Base-by-base conservation (phyloP, 371 early-diverging fungal genomes). In the Apophysomyces elegans region DNA sequence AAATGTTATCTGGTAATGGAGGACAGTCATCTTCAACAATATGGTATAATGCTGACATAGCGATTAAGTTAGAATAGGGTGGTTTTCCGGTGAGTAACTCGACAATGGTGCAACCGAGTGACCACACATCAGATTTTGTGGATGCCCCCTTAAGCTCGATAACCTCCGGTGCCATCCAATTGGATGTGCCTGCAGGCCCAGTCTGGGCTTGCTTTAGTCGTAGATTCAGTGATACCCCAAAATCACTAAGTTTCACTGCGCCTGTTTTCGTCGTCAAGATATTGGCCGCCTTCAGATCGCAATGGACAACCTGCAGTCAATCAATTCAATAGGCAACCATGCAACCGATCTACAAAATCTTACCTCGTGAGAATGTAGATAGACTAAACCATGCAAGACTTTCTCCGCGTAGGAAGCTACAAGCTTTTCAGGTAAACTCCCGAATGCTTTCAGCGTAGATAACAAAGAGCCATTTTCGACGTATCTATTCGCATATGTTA, bases 81-180 rank as follows among this genome's bases (percentile, higher is more conserved):
- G 96, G 96, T 62, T 90, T 86, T 8, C 94, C 95, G 1, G 94
- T 92, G 13, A 94, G 72, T 71, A 96, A 80, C 72, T 96, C 96
- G 39, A 95, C 84, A 35, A 95, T 78, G 4, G 94, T 94, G 67
- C 95, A 95, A n/a, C 92, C 96, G 9, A 96, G 75, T 18, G 80
- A 87, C 94, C 95, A 96, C 8, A 96, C 94, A 72, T 96, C 96
- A 0, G 95, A 92, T 26, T 90, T 88, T 8, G 90, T 89, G 4
- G 90, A 87, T 2, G 93, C 87, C 1, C 95, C 94, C 57, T 90
- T 88, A 12, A 94, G 73, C 67, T 92, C 87, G 69, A 95, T 95
- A 8, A 97, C 93, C 77, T 98, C 98, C 7, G 98, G 98, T n/a
- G 98, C 96, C 97, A 98, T 96, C 98, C 98, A 98, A 74, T 95